Percentiles rank a stretch among this genome's conserved stretches.
Evolutionary conservation across 768 basidiomycete genomes (phyloP).

Genomic region (Cystobasidium onofrii): DNA sequence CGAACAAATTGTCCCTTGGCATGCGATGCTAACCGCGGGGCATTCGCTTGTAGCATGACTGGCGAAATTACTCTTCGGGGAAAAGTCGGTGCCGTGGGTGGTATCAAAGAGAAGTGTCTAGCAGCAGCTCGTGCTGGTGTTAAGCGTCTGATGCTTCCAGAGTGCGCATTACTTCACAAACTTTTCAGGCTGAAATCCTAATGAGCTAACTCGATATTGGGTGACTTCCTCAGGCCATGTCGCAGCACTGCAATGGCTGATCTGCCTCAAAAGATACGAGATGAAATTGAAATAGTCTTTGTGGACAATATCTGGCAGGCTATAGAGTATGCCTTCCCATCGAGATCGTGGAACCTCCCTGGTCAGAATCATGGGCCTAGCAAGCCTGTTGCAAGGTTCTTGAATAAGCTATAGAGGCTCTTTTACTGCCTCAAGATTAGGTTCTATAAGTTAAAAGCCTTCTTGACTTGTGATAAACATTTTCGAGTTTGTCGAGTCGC

Average conservation of each 20-base stretch:
- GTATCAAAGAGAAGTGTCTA: slow-evolving; percentile 68
- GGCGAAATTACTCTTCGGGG: slow-evolving; percentile 94
- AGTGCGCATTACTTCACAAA: slow-evolving; percentile 41
- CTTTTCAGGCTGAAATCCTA: no score
- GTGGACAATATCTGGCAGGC: slow-evolving; percentile 89
- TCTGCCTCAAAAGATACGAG: slow-evolving; percentile 78
- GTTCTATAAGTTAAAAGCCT: no score
- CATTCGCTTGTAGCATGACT: slow-evolving; percentile 66
- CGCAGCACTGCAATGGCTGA: slow-evolving; percentile 3
- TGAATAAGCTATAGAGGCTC: not conserved
- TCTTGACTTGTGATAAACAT: no score
- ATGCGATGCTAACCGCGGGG: not conserved
- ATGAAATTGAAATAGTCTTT: slow-evolving; percentile 88
- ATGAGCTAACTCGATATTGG: no score
- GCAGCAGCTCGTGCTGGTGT: slow-evolving; percentile 94
- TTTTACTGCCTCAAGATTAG: not conserved
- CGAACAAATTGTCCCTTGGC: not conserved
- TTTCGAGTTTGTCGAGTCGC: not conserved
- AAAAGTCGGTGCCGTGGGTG: slow-evolving; percentile 90
- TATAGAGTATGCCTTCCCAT: slow-evolving; percentile 72
- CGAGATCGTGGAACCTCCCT: slow-evolving; percentile 43
- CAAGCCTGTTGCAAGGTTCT: not conserved
- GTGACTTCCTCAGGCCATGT: not conserved
- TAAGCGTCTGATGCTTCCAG: slow-evolving; percentile 77
- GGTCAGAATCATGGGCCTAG: not conserved